Base-by-base conservation (phyloP, 257 asterid species). In the Solanum gandarillasii region DNA sequence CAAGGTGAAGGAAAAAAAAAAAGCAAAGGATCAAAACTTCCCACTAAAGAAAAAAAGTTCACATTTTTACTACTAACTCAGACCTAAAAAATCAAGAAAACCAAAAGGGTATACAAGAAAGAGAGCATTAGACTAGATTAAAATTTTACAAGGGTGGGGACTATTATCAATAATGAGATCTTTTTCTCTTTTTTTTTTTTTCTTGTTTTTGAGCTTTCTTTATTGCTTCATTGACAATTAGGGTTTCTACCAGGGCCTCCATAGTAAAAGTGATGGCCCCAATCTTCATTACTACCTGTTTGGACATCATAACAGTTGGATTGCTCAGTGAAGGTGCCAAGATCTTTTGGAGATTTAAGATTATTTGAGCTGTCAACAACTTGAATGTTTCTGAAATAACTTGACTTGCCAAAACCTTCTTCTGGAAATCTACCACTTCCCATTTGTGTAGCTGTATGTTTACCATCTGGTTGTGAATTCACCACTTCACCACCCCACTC, bases 401-500 rank as follows among this genome's bases (percentile, higher is more conserved):
- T 91, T 27, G 99, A 76, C 72, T 93, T 95, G 32, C 98, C 99
- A 25, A 96, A 96, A 32, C 98, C 98, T 90, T 96, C 98, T 88
- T 94, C 98, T 0, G 99, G 98, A 85, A 96, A 96, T 62, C 58
- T 95, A 14, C 99, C 99, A 21, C 99, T 96, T 31, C 99, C 99
- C 99, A 96, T 96, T 87, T 96, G 97, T 6, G 99, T 96, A 7
- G 95, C 70, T 7, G 99, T 96, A 93, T 96, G 99, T 73, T 94
- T 94, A 87, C 98, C 97, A 65, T 93, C 92, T 0, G 94, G 89
- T 88, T 91, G 90, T 20, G 98, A 92, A 41, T 96, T 96, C 48
- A 96, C 98, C 29, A 95, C 96, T 90, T 96, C 99, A 8, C 99
- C 99, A 5, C 99, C 99, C 98, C 98, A 96, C 55, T 96, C 96